Base-by-base conservation (phyloP, 192 early-diverging fungal species). In the Backusella macrospora region DNA sequence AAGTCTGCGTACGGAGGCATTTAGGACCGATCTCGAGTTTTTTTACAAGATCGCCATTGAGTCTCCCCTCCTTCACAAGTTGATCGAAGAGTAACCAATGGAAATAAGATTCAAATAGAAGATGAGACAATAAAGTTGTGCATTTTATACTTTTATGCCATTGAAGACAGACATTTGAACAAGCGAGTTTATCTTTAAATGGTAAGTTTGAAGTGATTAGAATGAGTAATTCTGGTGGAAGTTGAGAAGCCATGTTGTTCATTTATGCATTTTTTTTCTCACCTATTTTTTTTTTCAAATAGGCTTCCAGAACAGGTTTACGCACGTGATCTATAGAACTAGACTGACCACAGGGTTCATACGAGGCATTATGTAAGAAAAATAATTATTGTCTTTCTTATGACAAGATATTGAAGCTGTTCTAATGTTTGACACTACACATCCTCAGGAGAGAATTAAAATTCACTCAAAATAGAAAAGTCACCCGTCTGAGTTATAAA, bases 161-260 rank as follows among this genome's bases (percentile, higher is more conserved):
- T 52, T 7, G 5, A 18, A 8, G 48, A 3, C 48, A 52, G 16
- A 52, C 48, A 52, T 52, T 52, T 52, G 48, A 52, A 3, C 48
- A 52, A 52, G 48, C 18, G 18, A 52, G 48, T 52, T 52, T 52
- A 9, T 52, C 48, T 10, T 9, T 6, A n/a, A 52, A n/a, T n/a
- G 48, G 18, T 52, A 52, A 3, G n/a, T 52, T 52, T 9, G n/a
- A 21, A 52, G 48, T 52, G 7, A 52, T 52, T 52, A 21, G n/a
- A 52, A n/a, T n/a, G 6, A 52, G 18, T 52, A 52, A 52, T 21
- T 52, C 48, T 52, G 48, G 48, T n/a, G 47, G 47, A 13, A 48
- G 47, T 48, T 48, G 47, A 48, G 47, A 48, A 48, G 47, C 47
- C 47, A 49, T 49, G 16, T n/a, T 49, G n/a, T 18, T 52, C n/a